These are phyloP conservation scores for Mycena sp. DNA, from an alignment of 1,284 basidiomycete species.

Conservation along the genomic window DNA sequence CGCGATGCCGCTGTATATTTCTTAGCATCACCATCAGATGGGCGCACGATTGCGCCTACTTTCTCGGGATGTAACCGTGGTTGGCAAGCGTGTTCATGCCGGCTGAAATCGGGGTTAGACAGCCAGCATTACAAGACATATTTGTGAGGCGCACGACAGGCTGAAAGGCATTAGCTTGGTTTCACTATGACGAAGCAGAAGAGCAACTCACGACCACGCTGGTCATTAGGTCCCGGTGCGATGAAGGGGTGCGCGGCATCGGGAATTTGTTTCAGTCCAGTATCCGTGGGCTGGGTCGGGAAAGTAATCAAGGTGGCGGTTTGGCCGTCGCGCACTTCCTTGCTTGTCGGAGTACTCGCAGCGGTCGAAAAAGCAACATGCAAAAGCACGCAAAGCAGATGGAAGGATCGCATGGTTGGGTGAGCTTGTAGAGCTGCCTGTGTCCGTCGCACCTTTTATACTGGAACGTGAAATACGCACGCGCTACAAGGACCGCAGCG, in stretches of 20 bases:
- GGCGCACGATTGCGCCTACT: no score
- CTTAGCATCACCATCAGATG: no score
- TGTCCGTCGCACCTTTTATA: no score
- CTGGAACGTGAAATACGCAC: background rate
- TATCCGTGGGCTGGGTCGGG: slow-evolving; percentile 13
- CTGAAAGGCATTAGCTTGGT: no score
- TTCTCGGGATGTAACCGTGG: no score
- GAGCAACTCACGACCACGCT: slow-evolving; percentile 12
- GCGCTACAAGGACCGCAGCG: no score
- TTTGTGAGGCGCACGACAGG: no score
- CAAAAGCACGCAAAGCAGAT: slow-evolving; percentile 4
- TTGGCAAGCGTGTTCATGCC: no score
- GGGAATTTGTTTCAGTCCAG: slow-evolving; percentile 13
- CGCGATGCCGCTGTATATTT: no score
- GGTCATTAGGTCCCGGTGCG: slow-evolving; percentile 10
- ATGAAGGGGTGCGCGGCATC: slow-evolving; percentile 13
- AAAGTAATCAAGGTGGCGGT: slow-evolving; percentile 9
- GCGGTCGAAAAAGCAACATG: slow-evolving; percentile 5
- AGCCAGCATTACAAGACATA: no score
- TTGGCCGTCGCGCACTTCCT: slow-evolving; percentile 9
- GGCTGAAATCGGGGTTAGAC: no score
- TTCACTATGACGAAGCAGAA: no score
- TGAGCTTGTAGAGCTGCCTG: slow-evolving; percentile 7
- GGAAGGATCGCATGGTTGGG: slow-evolving; percentile 7
- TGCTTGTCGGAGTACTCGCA: slow-evolving; percentile 6